Evolutionary conservation across 2,329 filamentous ascomycete genomes (phyloP).

Genomic region (Beauveria caledonica): DNA sequence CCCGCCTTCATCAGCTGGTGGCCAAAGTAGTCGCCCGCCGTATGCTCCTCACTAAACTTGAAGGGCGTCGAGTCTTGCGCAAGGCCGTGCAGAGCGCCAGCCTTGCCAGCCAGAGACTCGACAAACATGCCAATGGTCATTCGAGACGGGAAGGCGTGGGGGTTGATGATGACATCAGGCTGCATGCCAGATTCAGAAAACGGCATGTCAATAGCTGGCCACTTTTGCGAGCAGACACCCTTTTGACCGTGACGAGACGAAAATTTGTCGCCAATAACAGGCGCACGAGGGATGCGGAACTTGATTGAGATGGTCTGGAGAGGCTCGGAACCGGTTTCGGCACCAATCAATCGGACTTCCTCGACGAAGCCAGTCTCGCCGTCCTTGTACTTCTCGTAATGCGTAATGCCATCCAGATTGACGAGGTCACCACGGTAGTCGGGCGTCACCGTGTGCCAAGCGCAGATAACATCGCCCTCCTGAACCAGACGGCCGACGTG

Average conservation of each 20-base stretch:
- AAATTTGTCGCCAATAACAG: slow-evolving; percentile 97
- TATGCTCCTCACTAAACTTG: slow-evolving; percentile 86
- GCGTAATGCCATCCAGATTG: slow-evolving; percentile 78
- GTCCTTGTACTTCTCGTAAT: slow-evolving; percentile 93
- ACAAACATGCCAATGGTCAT: slow-evolving; percentile 99
- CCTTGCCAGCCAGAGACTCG: slow-evolving; percentile 91
- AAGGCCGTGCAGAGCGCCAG: slow-evolving; percentile 88
- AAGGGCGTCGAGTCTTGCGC: slow-evolving; percentile 95
- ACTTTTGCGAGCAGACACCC: slow-evolving; percentile 93
- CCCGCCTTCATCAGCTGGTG: slow-evolving; percentile 91
- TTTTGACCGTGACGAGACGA: slow-evolving; percentile 98
- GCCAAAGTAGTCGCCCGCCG: slow-evolving; percentile 89
- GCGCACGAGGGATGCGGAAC: slow-evolving; percentile 80
- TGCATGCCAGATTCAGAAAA: slow-evolving; percentile 96
- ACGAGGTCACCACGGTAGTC: slow-evolving; percentile 71
- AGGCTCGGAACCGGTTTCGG: slow-evolving; percentile 73
- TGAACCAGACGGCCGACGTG: slow-evolving; percentile 68
- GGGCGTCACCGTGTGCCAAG: slow-evolving; percentile 79
- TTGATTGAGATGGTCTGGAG: slow-evolving; percentile 88
- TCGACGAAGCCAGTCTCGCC: slow-evolving; percentile 81
- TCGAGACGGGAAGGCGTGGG: slow-evolving; percentile 96
- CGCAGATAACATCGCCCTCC: slow-evolving; percentile 78
- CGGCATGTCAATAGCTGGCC: slow-evolving; percentile 89
- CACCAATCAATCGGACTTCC: slow-evolving; percentile 83
- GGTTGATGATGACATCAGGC: slow-evolving; percentile 97